phyloP scores from a whole-genome alignment of 306 rosid genomes.

The Vigna radiata region DNA sequence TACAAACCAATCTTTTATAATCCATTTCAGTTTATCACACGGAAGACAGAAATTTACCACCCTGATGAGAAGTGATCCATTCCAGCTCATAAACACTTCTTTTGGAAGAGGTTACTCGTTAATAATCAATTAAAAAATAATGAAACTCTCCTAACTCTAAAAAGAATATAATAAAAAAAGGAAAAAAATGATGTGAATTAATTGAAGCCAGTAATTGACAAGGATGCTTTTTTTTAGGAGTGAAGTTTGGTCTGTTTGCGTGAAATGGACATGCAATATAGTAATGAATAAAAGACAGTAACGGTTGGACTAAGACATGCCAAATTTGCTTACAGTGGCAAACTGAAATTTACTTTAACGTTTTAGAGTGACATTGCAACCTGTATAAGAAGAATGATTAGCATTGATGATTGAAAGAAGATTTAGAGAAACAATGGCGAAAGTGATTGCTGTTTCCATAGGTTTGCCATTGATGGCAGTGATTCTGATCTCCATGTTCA shows the following conservation, averaged over 20 bases:
- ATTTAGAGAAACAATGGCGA: conserved; percentile 25
- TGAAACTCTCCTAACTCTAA: too few relatives aligned
- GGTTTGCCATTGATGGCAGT: background rate
- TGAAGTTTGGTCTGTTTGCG: background rate
- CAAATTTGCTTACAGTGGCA: background rate
- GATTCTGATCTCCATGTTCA: conserved; percentile 5
- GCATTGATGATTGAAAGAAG: background rate
- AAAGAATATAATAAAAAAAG: too few relatives aligned
- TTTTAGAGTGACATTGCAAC: background rate
- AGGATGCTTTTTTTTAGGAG: background rate
- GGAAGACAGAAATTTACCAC: too few relatives aligned
- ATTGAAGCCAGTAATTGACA: too few relatives aligned
- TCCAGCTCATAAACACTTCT: too few relatives aligned
- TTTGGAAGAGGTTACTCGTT: too few relatives aligned
- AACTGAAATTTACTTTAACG: too few relatives aligned
- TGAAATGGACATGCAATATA: conserved; percentile 13
- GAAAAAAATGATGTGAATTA: too few relatives aligned
- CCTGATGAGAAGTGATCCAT: too few relatives aligned
- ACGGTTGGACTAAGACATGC: conserved; percentile 30
- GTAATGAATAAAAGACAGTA: background rate
- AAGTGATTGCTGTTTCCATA: background rate
- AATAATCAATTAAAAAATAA: too few relatives aligned
- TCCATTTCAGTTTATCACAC: too few relatives aligned
- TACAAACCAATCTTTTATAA: too few relatives aligned
- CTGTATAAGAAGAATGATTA: background rate